Evolutionary conservation across 2,329 filamentous ascomycete genomes (phyloP).

Genomic region (Arthrobotrys conoides): DNA sequence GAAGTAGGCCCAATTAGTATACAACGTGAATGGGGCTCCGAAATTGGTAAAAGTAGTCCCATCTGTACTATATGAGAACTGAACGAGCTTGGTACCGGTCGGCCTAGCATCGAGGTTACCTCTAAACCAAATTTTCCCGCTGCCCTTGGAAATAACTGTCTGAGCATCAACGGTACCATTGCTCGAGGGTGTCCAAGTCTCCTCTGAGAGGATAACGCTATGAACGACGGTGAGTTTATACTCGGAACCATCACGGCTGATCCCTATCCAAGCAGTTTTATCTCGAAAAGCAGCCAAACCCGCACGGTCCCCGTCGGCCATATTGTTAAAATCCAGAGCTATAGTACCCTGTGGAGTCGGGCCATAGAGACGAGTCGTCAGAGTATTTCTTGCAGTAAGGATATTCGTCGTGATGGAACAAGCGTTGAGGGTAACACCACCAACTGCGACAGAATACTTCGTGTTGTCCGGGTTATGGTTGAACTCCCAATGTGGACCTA

Average conservation of each 20-base stretch:
- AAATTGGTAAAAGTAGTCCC: conserved; percentile 67
- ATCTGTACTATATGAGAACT: conserved; percentile 69
- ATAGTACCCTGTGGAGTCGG: conserved; percentile 71
- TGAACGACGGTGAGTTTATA: conserved; percentile 39
- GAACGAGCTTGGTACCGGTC: conserved; percentile 64
- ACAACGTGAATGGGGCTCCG: conserved; percentile 66
- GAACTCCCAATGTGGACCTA: conserved; percentile 73
- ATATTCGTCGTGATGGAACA: conserved; percentile 42
- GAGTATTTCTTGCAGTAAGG: conserved; percentile 69
- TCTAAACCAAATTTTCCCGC: conserved; percentile 66
- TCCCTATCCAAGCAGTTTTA: conserved; percentile 71
- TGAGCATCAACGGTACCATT: conserved; percentile 65
- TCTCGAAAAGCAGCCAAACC: conserved; percentile 73
- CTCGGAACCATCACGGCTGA: conserved; percentile 65
- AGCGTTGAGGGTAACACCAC: conserved; percentile 62
- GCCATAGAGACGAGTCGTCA: conserved; percentile 72
- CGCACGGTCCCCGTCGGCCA: conserved; percentile 71
- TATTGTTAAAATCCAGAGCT: conserved; percentile 69
- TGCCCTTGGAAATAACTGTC: conserved; percentile 49
- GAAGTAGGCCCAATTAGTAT: conserved; percentile 69
- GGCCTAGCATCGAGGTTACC: conserved; percentile 66
- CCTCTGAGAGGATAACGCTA: conserved; percentile 22
- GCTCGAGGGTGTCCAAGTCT: conserved; percentile 65
- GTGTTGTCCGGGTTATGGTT: conserved; percentile 74
- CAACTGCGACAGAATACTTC: conserved; percentile 69